Evolutionary conservation across 495 filamentous ascomycete genomes (phyloP).

Genomic region (Pseudoneurospora amorphoporcata): DNA sequence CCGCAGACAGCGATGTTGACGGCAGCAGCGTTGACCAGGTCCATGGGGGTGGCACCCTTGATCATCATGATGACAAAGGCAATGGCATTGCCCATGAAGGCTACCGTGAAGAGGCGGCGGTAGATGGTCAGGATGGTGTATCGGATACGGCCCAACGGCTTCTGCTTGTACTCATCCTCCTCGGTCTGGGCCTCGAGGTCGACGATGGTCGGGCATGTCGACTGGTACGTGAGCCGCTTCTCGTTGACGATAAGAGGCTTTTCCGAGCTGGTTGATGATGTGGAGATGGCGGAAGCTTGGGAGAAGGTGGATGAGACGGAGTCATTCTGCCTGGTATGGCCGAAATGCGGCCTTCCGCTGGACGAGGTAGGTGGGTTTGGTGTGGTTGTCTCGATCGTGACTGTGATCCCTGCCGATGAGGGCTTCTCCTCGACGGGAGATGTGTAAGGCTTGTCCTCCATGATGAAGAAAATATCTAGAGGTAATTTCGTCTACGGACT

Average conservation of each 20-base stretch:
- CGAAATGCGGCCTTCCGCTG: not conserved
- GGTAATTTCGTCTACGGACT: not conserved
- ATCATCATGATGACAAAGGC: constrained; percentile 20
- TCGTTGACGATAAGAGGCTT: constrained; percentile 1
- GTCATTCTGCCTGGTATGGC: not conserved
- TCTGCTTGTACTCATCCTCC: constrained; percentile 8
- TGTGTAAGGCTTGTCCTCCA: not conserved
- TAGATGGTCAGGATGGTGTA: constrained; percentile 23
- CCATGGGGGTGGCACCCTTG: constrained; percentile 11
- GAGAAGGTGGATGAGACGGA: not conserved
- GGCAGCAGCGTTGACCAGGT: constrained; percentile 29
- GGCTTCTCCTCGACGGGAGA: not conserved
- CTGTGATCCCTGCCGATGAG: not conserved
- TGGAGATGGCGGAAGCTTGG: not conserved
- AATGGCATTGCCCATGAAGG: constrained; percentile 22
- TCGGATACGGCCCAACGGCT: constrained; percentile 18
- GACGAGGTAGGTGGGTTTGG: not conserved
- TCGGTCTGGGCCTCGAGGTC: constrained; percentile 16
- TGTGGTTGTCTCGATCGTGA: not conserved
- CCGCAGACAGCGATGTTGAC: constrained; percentile 38
- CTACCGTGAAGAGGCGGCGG: constrained; percentile 22
- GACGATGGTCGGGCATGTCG: not conserved
- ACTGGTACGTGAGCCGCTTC: not conserved
- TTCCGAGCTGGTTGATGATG: not conserved
- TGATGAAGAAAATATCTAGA: not conserved